A percentile compares a stretch with the other conserved stretches of the same genome.
phyloP scores from a whole-genome alignment of 2,329 filamentous ascomycete genomes.

The Sarocladium strictum region DNA sequence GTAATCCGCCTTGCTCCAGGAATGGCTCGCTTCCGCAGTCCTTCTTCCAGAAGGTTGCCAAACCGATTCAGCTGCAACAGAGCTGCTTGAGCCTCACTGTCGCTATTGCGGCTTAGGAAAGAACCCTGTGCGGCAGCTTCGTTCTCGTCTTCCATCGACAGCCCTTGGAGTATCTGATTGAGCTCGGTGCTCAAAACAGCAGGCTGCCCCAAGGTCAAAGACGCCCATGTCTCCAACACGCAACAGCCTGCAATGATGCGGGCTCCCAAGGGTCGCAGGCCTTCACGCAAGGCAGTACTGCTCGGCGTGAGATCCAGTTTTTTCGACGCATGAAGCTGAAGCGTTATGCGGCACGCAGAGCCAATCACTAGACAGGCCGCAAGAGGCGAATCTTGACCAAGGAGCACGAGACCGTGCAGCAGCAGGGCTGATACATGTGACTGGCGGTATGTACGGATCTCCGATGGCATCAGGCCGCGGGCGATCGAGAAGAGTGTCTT shows the following conservation, averaged over 20 bases:
- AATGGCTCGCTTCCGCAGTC: constrained; percentile 15
- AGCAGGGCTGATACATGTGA: constrained; percentile 34
- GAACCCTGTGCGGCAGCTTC: neutral
- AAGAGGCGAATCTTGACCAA: constrained; percentile 50
- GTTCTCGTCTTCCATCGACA: constrained; percentile 13
- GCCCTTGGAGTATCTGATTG: constrained; percentile 20
- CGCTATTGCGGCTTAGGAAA: constrained; percentile 5
- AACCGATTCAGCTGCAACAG: constrained; percentile 37
- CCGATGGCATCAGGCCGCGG: constrained; percentile 39
- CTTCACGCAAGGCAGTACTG: neutral
- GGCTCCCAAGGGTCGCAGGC: neutral
- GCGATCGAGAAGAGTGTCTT: constrained; percentile 44
- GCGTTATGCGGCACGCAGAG: constrained; percentile 46
- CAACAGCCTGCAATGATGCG: constrained; percentile 47
- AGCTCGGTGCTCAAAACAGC: constrained; percentile 43
- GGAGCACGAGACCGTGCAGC: constrained; percentile 55
- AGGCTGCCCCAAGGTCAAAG: constrained; percentile 41
- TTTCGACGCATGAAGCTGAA: constrained; percentile 19
- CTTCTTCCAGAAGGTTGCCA: constrained; percentile 26
- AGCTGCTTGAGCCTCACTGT: constrained; percentile 29
- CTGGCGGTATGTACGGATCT: constrained; percentile 41
- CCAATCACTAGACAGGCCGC: constrained; percentile 61
- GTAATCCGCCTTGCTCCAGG: constrained; percentile 12
- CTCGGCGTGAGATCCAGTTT: neutral
- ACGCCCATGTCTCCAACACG: constrained; percentile 54